Evolutionary conservation across 345 rosid species (phyloP), one percentile per base, ranked within the genome.

Genomic region (Eucalyptus cloeziana): DNA sequence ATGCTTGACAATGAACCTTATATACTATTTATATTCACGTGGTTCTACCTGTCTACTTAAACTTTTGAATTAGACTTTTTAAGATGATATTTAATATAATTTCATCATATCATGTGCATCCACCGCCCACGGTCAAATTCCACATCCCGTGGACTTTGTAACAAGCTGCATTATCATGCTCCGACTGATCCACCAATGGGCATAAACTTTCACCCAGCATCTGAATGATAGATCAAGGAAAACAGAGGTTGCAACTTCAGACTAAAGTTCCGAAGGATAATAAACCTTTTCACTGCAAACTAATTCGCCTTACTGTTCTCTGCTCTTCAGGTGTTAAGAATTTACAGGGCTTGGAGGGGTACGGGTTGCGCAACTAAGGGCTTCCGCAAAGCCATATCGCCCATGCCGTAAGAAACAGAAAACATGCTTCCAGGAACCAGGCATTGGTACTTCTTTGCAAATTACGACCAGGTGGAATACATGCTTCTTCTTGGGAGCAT

Each of bases 401-500:
- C 94, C 94, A 94, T 93, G 88, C 94, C 96, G 62, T 93, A 88
- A 6, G 96, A 95, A 69, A 91, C 94, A 89, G 98, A 90, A 71
- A 93, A 93, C 95, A 95, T 93, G 83, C 95, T 91, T 33, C 94
- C 95, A 52, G 86, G 91, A 93, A 47, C 93, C 93, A 5, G 92
- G 87, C 92, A 95, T 92, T 17, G 94, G 93, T 69, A 89, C 92
- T 87, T 94, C 97, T 33, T 56, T 95, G 94, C 92, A 94, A 76
- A 79, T 91, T 94, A 40, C 96, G 95, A 11, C 95, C 95, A 27
- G 96, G 95, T 56, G 87, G 92, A 95, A 81, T 93, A 93, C 88
- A 91, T 92, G 60, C 96, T 95, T 49, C 97, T 96, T 91, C 98
- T 93, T 33, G 98, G 98, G 87, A 93, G 91, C 96, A 96, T 94